Evolutionary conservation across 2,329 filamentous ascomycete species (phyloP), one percentile per base, ranked within the genome.

Genomic region (Aspergillus niger): DNA sequence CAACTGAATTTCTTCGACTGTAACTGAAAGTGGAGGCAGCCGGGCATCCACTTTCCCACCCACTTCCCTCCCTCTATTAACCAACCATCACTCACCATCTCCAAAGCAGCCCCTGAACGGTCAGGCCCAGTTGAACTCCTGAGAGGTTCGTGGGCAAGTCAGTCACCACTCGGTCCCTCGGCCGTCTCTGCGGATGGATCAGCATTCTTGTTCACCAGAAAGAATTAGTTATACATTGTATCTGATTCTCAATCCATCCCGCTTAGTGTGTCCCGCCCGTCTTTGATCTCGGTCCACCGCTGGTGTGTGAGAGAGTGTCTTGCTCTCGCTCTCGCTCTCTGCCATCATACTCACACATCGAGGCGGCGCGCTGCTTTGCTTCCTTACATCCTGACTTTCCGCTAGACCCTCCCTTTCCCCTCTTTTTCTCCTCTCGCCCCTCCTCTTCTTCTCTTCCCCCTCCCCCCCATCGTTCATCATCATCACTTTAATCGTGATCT

Each of bases 41-140:
- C 36, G 60, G 57, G 57, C 63, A 55, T 59, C 65, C 59, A 62
- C 63, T 60, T 62, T 36, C 32, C 11, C 32, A 36, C 11, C 32
- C 4, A 26, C 26, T 26, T 5, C 20, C 20, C 20, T 30, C 5
- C 13, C 13, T 5, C 11, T 5, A 36, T 11, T 5, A 36, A 36
- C 32, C 32, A 13, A 36, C 10, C 32, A 36, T 13, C 30, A 36
- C 30, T 36, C 30, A 6, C 32, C 32, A 30, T 36, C 32, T 59
- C 22, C 20, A 20, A 20, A 60, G n/a, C 38, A 58, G 59, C 65
- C 65, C 65, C 65, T 68, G 64, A 68, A 30, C 44, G 22, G 26
- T 17, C 13, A 36, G 32, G 5, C 32, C 32, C 5, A n/a, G 26
- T 15, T n/a, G 11, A 44, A 66, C 66, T 67, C 66, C 67, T 69